Conservation (phyloP, 805 yeast genomes). For the Yamadazyma endophytica region DNA sequence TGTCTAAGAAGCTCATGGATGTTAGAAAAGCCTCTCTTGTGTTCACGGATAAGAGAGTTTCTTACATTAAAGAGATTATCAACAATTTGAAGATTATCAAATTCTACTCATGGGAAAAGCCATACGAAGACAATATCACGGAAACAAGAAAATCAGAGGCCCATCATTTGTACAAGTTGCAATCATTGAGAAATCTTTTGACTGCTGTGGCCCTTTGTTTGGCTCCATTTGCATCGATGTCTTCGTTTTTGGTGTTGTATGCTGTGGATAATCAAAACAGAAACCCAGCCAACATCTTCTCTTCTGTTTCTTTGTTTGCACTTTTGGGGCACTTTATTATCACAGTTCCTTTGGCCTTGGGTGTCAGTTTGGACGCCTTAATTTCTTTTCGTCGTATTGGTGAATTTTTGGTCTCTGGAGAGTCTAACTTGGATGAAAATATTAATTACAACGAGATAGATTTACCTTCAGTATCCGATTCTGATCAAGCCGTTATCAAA, state of each 20-base stretch:
- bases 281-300: slow-evolving; percentile 60
- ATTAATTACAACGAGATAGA: slow-evolving; percentile 22
- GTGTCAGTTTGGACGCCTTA: slow-evolving; percentile 62
- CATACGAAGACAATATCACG: slow-evolving; percentile 57
- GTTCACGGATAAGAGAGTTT: slow-evolving; percentile 73
- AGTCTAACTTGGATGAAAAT: slow-evolving; percentile 25
- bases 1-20: slow-evolving; percentile 48
- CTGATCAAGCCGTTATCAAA: slow-evolving; percentile 17
- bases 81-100: slow-evolving; percentile 77
- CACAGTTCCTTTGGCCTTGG: slow-evolving; percentile 65
- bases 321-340: slow-evolving; percentile 58
- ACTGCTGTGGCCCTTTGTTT: slow-evolving; percentile 64
- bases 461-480: slow-evolving; percentile 13
- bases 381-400: slow-evolving; percentile 58
- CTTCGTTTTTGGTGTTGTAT: slow-evolving; percentile 39
- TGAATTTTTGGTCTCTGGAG: slow-evolving; percentile 44
- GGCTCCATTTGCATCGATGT: slow-evolving; percentile 69
- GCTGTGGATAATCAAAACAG: slow-evolving; percentile 20
- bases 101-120: slow-evolving; percentile 87
- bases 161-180: slow-evolving; percentile 55
- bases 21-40: slow-evolving; percentile 54
- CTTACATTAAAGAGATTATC: slow-evolving; percentile 71
- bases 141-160: slow-evolving; percentile 60
- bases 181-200: slow-evolving; percentile 54
- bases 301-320: slow-evolving; percentile 67